These are phyloP conservation scores for Colletotrichum navitas DNA, from an alignment of 2,329 filamentous ascomycete genomes.

Conservation along the genomic window DNA sequence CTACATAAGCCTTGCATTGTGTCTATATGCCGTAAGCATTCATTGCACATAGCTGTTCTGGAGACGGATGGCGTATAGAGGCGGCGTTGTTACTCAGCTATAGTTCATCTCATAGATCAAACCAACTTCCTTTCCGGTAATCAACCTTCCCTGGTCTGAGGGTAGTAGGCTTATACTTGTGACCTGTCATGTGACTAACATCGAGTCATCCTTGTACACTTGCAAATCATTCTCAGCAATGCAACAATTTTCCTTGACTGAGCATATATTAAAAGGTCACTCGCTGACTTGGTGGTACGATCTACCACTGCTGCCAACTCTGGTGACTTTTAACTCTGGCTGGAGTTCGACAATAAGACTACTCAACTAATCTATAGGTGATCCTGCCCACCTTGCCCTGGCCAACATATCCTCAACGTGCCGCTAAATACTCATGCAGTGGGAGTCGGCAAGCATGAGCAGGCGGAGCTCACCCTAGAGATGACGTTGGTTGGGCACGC, in stretches of 20 bases:
- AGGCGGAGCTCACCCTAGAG: slow-evolving; percentile 45
- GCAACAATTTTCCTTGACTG: background rate
- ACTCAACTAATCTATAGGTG: background rate
- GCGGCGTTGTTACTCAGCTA: background rate
- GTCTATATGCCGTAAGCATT: background rate
- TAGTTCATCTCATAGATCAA: background rate
- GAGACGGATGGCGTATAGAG: background rate
- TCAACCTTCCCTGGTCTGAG: background rate
- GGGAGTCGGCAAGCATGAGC: slow-evolving; percentile 45
- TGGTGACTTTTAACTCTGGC: background rate
- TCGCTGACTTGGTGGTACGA: background rate
- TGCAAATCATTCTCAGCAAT: background rate
- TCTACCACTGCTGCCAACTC: background rate
- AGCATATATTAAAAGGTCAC: background rate
- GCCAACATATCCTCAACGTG: too few relatives aligned
- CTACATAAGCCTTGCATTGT: slow-evolving; percentile 17
- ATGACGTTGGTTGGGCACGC: slow-evolving; percentile 44
- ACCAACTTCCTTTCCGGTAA: background rate
- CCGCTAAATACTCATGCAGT: slow-evolving; percentile 41
- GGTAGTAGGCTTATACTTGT: background rate
- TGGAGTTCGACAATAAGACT: background rate
- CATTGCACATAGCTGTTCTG: background rate
- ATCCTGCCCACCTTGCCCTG: background rate
- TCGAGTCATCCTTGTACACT: too few relatives aligned
- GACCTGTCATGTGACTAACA: background rate